phyloP scores from a whole-genome alignment of 768 basidiomycete genomes.

The Boletus rubropictus region DNA sequence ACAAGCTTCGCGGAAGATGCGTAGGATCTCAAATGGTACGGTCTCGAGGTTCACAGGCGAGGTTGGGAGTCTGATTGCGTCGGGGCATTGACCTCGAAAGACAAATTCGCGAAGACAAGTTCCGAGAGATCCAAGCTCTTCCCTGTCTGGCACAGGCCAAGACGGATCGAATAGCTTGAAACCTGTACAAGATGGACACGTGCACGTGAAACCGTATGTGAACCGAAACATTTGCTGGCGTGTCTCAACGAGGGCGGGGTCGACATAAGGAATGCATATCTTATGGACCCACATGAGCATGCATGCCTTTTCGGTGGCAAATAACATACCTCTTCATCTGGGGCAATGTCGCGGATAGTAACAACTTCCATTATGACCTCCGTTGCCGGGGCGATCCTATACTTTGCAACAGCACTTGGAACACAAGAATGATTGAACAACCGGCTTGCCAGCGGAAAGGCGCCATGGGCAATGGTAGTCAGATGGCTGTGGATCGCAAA shows the following conservation, averaged over 20 bases:
- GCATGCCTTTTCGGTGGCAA: not conserved
- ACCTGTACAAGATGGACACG: slow-evolving; percentile 51
- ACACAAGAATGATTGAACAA: slow-evolving; percentile 78
- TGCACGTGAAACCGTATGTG: slow-evolving; percentile 66
- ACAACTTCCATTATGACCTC: slow-evolving; percentile 57
- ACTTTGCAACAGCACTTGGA: slow-evolving; percentile 67
- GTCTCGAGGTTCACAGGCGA: slow-evolving; percentile 22
- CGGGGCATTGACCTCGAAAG: slow-evolving; percentile 26
- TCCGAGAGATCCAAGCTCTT: slow-evolving; percentile 12
- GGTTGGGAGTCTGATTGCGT: slow-evolving; percentile 21
- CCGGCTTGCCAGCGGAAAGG: slow-evolving; percentile 75
- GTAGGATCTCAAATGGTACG: slow-evolving; percentile 38
- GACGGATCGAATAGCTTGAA: slow-evolving; percentile 36
- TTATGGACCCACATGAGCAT: slow-evolving; percentile 23
- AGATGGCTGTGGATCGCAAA: slow-evolving; percentile 74
- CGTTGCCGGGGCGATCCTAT: slow-evolving; percentile 36
- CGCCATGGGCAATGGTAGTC: slow-evolving; percentile 61
- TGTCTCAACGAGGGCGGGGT: slow-evolving; percentile 63
- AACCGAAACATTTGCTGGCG: slow-evolving; percentile 52
- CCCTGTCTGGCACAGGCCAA: slow-evolving; percentile 33
- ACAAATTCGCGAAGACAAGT: slow-evolving; percentile 38
- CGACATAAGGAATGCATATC: slow-evolving; percentile 73
- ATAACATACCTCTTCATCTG: slow-evolving; percentile 57
- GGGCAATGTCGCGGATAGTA: slow-evolving; percentile 49
- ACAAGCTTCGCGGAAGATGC: slow-evolving; percentile 52